Evolutionary conservation across 1,139 yeast species (phyloP).

Genomic region (Candida tunisiensis): DNA sequence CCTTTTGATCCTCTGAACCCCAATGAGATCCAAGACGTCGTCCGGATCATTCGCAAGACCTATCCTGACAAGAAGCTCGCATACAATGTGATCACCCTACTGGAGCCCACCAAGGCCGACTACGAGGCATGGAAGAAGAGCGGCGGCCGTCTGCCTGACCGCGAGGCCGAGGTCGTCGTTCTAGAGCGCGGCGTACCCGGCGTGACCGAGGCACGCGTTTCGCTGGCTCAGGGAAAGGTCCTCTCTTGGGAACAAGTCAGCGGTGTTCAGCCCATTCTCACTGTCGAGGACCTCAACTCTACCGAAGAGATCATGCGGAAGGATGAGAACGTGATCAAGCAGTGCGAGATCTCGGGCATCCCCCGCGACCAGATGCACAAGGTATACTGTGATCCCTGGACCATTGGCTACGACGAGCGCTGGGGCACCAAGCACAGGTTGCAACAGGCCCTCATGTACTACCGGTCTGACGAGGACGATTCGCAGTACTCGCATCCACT

Average conservation of each 20-base stretch:
- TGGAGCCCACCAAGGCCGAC: slow-evolving; percentile 51
- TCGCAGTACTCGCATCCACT: slow-evolving; percentile 73
- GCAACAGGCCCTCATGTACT: slow-evolving; percentile 70
- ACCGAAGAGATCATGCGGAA: slow-evolving; percentile 50
- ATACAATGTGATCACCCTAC: slow-evolving; percentile 54
- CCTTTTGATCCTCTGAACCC: slow-evolving; percentile 60
- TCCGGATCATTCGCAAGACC: slow-evolving; percentile 25
- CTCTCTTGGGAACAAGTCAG: slow-evolving; percentile 31
- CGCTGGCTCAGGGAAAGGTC: slow-evolving; percentile 31
- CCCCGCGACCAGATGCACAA: slow-evolving; percentile 50
- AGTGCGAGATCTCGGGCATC: slow-evolving; percentile 53
- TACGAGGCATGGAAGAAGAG: slow-evolving; percentile 50
- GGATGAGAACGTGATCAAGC: slow-evolving; percentile 57
- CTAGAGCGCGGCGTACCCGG: slow-evolving; percentile 42
- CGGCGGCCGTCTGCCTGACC: slow-evolving; percentile 34
- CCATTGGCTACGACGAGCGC: slow-evolving; percentile 72
- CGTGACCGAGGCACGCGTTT: slow-evolving; percentile 54
- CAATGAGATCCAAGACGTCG: slow-evolving; percentile 33
- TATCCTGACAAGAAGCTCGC: slow-evolving; percentile 27
- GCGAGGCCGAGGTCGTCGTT: slow-evolving; percentile 50
- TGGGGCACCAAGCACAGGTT: slow-evolving; percentile 64
- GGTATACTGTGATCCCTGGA: slow-evolving; percentile 77
- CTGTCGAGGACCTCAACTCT: slow-evolving; percentile 45
- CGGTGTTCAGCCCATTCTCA: slow-evolving; percentile 59
- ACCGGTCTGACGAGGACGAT: slow-evolving; percentile 63